phyloP scores from a whole-genome alignment of 2,329 filamentous ascomycete species.

The Fusarium goolgardi region DNA sequence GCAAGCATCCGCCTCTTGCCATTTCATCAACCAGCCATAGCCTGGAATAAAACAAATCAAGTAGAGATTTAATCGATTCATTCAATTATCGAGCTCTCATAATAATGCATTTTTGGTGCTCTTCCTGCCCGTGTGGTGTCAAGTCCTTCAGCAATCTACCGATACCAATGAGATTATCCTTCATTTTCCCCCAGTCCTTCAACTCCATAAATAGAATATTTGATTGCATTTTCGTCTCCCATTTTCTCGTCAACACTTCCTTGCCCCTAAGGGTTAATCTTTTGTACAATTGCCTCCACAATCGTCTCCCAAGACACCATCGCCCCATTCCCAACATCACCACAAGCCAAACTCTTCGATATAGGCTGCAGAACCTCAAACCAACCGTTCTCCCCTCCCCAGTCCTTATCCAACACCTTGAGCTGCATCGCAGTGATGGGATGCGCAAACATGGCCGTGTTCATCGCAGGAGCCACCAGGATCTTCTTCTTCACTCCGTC shows the following conservation, averaged over 20 bases:
- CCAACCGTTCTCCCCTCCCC: conserved; percentile 66
- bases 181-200: conserved; percentile 4
- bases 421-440: conserved; percentile 82
- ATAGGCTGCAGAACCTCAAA: conserved; percentile 78
- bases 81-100: background rate
- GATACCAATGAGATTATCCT: background rate
- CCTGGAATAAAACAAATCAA: no score
- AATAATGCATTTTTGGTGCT: background rate
- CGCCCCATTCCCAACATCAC: conserved; percentile 82
- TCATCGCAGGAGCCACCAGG: conserved; percentile 85
- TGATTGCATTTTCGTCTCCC: fast-evolving
- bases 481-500: conserved; percentile 73
- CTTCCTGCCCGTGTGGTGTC: background rate
- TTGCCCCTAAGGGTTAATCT: conserved; percentile 50
- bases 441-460: conserved; percentile 90
- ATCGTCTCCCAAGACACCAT: conserved; percentile 87
- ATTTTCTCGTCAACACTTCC: no score
- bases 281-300: conserved; percentile 71
- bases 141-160: conserved; percentile 4
- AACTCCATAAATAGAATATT: background rate
- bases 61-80: no score
- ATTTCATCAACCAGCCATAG: no score
- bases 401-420: conserved; percentile 75
- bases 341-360: conserved; percentile 84
- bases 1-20: background rate